Conservation (phyloP, 1,139 yeast species). For the Zhuliangozyma blackwelliae region DNA sequence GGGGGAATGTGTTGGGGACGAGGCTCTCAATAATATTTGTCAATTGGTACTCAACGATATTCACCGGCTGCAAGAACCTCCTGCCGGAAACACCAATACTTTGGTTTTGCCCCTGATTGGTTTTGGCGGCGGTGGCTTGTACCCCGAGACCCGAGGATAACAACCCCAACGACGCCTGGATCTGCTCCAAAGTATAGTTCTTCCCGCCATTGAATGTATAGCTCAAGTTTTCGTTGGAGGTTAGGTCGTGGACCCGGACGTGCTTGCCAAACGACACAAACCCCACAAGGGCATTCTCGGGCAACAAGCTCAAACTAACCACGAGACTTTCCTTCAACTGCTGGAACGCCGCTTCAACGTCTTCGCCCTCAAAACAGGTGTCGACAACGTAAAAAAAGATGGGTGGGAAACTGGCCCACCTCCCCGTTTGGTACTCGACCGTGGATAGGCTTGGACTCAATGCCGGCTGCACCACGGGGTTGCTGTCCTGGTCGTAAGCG, state of each 20-base stretch:
- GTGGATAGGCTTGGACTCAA: slow-evolving; percentile 44
- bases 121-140: background rate
- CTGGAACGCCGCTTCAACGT: slow-evolving; percentile 32
- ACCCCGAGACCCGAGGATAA: slow-evolving; percentile 33
- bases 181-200: slow-evolving; percentile 47
- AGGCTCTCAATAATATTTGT: slow-evolving; percentile 52
- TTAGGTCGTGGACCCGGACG: slow-evolving; percentile 58
- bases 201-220: slow-evolving; percentile 58
- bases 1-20: slow-evolving; percentile 50
- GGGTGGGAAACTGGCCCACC: slow-evolving; percentile 39
- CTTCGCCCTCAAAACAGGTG: slow-evolving; percentile 50
- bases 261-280: slow-evolving; percentile 61
- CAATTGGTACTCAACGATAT: slow-evolving; percentile 53
- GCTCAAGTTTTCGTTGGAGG: slow-evolving; percentile 23
- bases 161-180: slow-evolving; percentile 53
- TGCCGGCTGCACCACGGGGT: slow-evolving; percentile 25
- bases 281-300: slow-evolving; percentile 56
- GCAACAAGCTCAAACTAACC: slow-evolving; percentile 53
- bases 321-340: slow-evolving; percentile 55
- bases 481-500: slow-evolving; percentile 10
- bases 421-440: slow-evolving; percentile 56
- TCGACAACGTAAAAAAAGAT: slow-evolving; percentile 67
- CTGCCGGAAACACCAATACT: slow-evolving; percentile 26
- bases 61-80: slow-evolving; percentile 44
- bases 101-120: slow-evolving; percentile 1